Base-by-base conservation (phyloP, 441 rosid species). In the Populus tomentosa region DNA sequence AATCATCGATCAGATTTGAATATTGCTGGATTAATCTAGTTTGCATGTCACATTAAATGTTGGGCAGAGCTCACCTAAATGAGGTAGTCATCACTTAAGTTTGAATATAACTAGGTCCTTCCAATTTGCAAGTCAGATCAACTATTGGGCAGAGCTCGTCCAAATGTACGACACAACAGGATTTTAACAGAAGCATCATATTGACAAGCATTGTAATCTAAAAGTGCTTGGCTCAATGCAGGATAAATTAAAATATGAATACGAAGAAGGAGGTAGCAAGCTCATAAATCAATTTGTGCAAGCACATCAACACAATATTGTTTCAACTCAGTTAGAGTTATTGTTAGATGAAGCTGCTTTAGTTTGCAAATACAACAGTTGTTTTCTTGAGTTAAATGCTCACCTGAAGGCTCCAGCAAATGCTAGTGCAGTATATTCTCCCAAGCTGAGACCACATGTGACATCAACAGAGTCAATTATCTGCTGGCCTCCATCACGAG, bases 381-480 rank as follows among this genome's bases (percentile, higher is more conserved):
- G 9, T 53, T 46, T 67, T 14, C 32, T 71, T 63, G 26, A 32
- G 42, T 21, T 6, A 61, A 10, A 82, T 75, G 38, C 83, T 83
- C 78, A 93, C 98, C 97, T 94, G 89, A 97, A 91, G 78, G 97
- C 97, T 80, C 91, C 98, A 75, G 98, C 91, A 87, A 96, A 97
- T 64, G 99, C 97, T 11, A 97, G 87, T 72, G 99, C 98, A 77
- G 98, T 92, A 78, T 97, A 97, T 85, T 96, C 99, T 80, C 99
- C 99, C 75, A 97, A 88, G 87, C 98, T 97, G 66, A 97, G 95
- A 71, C 99, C 99, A 75, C 98, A 94, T 6, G 98, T 92, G 64
- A 94, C 97, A 87, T 97, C 97, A 79, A 91, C 92, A 20, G 97
- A 91, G 86, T 93, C 92, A 80, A 94, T 94, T 82, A 93, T 90